Percentiles rank a stretch among this genome's conserved stretches.
Conservation (phyloP, 2,329 filamentous ascomycete species). For the Penicillium sp. region DNA sequence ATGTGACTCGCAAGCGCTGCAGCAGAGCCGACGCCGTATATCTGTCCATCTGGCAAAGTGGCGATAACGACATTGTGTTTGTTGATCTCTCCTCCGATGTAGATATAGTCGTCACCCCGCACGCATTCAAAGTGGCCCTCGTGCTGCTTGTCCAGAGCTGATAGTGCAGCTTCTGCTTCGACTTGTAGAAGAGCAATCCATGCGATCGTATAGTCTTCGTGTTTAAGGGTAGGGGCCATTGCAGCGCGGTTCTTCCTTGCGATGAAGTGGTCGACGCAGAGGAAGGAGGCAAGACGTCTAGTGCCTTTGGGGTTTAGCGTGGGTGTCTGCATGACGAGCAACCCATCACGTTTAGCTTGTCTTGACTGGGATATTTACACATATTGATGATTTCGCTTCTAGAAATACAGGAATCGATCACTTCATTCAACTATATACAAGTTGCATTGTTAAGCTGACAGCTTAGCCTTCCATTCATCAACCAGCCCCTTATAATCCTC, state of each 20-base stretch:
- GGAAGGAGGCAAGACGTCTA: too few species aligned
- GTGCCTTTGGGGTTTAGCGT: too few species aligned
- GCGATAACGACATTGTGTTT: slow-evolving; percentile 37
- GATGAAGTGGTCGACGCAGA: too few species aligned
- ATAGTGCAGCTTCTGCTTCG: slow-evolving; percentile 32
- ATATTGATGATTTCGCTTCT: too few species aligned
- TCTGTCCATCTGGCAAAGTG: slow-evolving; percentile 31
- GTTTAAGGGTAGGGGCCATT: too few species aligned
- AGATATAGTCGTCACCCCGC: slow-evolving; percentile 36
- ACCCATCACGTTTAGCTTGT: too few species aligned
- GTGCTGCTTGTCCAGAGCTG: slow-evolving; percentile 32
- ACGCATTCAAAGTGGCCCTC: slow-evolving; percentile 26
- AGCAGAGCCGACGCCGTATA: slow-evolving; percentile 33
- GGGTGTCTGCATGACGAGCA: too few species aligned
- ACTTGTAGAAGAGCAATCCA: slow-evolving; percentile 39
- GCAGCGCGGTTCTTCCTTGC: too few species aligned
- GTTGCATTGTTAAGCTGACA: too few species aligned
- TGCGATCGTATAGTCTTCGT: slow-evolving; percentile 27
- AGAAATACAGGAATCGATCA: too few species aligned
- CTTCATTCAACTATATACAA: too few species aligned
- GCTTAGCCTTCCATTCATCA: slow-evolving; percentile 32
- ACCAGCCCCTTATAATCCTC: slow-evolving; percentile 40
- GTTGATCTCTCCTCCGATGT: slow-evolving; percentile 31
- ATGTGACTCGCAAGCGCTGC: slow-evolving; percentile 32
- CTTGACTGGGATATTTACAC: too few species aligned